Evolutionary conservation across 345 rosid genomes (phyloP), one percentile per base, ranked within the genome.

Genomic region (Gynandropsis gynandra): DNA sequence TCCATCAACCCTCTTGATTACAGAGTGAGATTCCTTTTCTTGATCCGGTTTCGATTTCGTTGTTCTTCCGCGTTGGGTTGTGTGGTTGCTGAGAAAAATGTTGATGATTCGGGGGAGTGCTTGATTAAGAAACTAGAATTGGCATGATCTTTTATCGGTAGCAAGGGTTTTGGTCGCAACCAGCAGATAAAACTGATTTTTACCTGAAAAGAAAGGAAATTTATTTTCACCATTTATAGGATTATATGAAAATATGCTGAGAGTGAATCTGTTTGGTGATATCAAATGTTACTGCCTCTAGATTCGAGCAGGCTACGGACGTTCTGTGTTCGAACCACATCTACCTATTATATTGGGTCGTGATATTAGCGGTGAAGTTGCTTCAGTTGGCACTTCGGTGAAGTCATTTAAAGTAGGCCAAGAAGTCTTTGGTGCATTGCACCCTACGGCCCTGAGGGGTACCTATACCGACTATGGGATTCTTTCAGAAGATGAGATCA

Each of bases 291-390:
- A 16, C 36, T 72, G 68, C 18, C 63, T 62, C 45, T 76, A 92
- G 95, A 76, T 92, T 85, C 87, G 96, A 72, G 70, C 93, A 32
- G 98, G 98, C 47, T 92, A 92, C 17, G 98, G 95, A 12, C 95
- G 98, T 59, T 92, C 95, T n/a, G 72, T 92, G 50, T 84, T 82
- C 45, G 71, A 80, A 52, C 92, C 93, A 1, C 84, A 78, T 67
- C 82, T 92, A 31, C 98, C 98, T 34, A 74, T 87, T 42, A 84
- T 92, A 53, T 71, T 92, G 71, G 98, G 98, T 29, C 87, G 98
- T 0, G 96, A 92, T 74, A 29, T 87, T 18, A 87, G 96, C 49
- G 96, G 98, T 9, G 89, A 82, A 66, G 96, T 92, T 65, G 80
- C 93, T 9, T 96, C 82, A 7, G 64, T 82, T 36, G 96, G 96